Conservation (phyloP, 148 eudicot species). For the Dysphania ambrosioides region DNA sequence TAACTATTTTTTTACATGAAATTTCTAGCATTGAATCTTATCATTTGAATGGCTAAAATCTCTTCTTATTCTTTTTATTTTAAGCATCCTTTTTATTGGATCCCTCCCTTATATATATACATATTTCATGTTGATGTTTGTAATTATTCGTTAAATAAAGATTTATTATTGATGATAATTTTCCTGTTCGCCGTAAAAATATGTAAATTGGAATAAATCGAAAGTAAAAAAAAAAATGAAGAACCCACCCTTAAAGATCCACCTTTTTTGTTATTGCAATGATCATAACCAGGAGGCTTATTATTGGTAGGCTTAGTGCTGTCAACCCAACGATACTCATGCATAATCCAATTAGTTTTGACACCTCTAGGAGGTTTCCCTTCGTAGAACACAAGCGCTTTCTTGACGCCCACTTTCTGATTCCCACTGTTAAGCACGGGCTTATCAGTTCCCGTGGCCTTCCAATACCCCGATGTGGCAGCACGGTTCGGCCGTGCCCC, state of each 20-base stretch:
- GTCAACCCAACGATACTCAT: constrained; percentile 51
- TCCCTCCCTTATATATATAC: too few species aligned
- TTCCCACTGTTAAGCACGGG: constrained; percentile 41
- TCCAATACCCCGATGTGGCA: constrained; percentile 73
- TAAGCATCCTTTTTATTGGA: too few species aligned
- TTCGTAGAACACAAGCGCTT: constrained; percentile 58
- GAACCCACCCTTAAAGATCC: constrained; percentile 58
- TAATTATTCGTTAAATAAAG: too few species aligned
- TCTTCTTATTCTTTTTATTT: too few species aligned
- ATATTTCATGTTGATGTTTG: too few species aligned
- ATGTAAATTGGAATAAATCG: too few species aligned
- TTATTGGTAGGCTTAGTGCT: constrained; percentile 34
- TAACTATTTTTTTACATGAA: too few species aligned
- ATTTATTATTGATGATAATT: too few species aligned
- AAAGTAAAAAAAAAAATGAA: too few species aligned
- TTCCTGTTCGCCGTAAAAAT: too few species aligned
- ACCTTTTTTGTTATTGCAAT: constrained; percentile 36
- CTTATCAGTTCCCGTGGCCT: constrained; percentile 69
- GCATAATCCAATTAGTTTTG: constrained; percentile 77
- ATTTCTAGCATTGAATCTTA: too few species aligned
- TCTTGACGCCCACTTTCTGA: constrained; percentile 61
- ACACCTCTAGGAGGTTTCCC: constrained; percentile 66
- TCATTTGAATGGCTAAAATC: too few species aligned
- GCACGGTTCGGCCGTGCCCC: constrained; percentile 69
- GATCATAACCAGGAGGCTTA: constrained; percentile 53